A percentile compares a stretch with the other conserved stretches of the same genome.
These are phyloP conservation scores for Fusarium poae DNA, from an alignment of 2,329 filamentous ascomycete genomes.

Conservation along the genomic window DNA sequence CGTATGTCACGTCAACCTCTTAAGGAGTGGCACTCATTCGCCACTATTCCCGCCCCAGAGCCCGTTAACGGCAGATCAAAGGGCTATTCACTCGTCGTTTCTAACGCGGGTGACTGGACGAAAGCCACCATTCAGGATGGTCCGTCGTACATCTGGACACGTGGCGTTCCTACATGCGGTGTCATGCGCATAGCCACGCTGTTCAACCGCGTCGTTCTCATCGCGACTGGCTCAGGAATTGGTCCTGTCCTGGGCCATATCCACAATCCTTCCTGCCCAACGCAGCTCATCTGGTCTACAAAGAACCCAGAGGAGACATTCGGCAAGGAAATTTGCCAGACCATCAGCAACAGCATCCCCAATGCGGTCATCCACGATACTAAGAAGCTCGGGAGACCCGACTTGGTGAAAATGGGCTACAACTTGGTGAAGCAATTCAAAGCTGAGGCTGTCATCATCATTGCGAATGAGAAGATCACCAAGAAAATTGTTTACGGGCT, in stretches of 20 bases:
- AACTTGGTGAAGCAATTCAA: conserved; percentile 68
- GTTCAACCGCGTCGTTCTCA: conserved; percentile 75
- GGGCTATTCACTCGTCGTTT: conserved; percentile 77
- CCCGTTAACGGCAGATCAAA: conserved; percentile 39
- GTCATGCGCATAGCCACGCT: conserved; percentile 76
- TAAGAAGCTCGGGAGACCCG: conserved; percentile 68
- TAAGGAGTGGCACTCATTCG: conserved; percentile 81
- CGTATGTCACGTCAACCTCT: conserved; percentile 73
- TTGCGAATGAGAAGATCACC: conserved; percentile 77
- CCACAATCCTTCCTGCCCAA: conserved; percentile 61
- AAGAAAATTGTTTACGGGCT: conserved; percentile 76
- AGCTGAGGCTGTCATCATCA: conserved; percentile 78
- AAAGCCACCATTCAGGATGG: conserved; percentile 71
- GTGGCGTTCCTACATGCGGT: conserved; percentile 75
- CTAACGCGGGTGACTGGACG: conserved; percentile 83
- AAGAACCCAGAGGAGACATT: conserved; percentile 72
- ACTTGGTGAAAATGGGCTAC: conserved; percentile 63
- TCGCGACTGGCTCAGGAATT: conserved; percentile 80
- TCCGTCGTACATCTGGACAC: conserved; percentile 73
- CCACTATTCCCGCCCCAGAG: conserved; percentile 73
- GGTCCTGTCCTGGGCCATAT: conserved; percentile 74
- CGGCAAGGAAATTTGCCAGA: conserved; percentile 66
- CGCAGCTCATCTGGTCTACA: conserved; percentile 78
- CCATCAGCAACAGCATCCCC: conserved; percentile 69
- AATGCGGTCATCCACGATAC: conserved; percentile 78